phyloP scores from a whole-genome alignment of 2,329 filamentous ascomycete species.

The Penicillium thymicola region DNA sequence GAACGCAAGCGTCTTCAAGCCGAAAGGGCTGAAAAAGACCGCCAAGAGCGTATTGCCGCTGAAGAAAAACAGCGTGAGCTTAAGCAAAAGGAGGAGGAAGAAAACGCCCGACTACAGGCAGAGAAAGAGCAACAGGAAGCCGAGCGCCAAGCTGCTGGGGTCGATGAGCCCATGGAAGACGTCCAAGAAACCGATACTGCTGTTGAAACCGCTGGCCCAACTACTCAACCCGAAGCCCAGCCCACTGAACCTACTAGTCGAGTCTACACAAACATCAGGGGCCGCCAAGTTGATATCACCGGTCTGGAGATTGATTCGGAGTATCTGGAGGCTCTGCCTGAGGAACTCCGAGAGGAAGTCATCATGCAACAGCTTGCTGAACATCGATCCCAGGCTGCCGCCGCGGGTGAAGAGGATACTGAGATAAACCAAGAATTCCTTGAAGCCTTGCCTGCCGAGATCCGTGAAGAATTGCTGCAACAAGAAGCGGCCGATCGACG shows the following conservation, averaged over 20 bases:
- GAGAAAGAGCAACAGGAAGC: constrained; percentile 61
- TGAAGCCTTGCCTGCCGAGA: constrained; percentile 83
- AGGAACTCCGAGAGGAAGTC: constrained; percentile 93
- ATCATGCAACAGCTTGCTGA: constrained; percentile 86
- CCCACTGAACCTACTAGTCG: constrained; percentile 54
- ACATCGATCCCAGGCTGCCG: constrained; percentile 72
- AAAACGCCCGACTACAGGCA: constrained; percentile 58
- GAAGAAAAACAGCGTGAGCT: constrained; percentile 73
- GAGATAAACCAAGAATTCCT: constrained; percentile 87
- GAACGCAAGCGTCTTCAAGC: constrained; percentile 59
- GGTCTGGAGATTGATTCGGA: constrained; percentile 90
- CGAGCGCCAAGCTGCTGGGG: constrained; percentile 33
- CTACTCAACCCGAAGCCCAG: constrained; percentile 44
- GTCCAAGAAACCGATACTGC: constrained; percentile 56
- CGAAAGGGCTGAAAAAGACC: constrained; percentile 57
- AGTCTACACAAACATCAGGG: constrained; percentile 78
- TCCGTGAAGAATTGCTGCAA: constrained; percentile 84
- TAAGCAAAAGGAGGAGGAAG: constrained; percentile 64
- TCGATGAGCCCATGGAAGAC: constrained; percentile 70
- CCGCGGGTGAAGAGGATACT: constrained; percentile 61
- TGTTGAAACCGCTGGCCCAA: constrained; percentile 30
- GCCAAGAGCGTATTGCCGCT: constrained; percentile 61
- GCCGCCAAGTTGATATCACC: constrained; percentile 87
- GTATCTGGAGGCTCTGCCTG: constrained; percentile 93
- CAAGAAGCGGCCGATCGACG: constrained; percentile 87